Base-by-base conservation (phyloP, 148 eudicot species). In the Tetragonia tetragonoides region DNA sequence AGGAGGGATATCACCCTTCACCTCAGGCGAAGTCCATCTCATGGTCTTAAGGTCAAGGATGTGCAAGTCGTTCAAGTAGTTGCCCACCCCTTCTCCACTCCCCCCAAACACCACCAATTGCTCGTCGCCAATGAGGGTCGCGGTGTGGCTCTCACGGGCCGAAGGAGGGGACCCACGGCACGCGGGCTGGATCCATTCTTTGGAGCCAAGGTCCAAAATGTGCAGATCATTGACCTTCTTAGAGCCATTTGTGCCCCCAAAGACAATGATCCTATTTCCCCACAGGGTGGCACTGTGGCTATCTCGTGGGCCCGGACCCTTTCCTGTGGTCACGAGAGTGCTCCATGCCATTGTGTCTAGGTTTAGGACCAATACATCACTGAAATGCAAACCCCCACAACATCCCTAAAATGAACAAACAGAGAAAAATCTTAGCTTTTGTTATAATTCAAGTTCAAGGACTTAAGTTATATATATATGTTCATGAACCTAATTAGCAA, bases 121-220 rank as follows among this genome's bases (percentile, higher is more conserved):
- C 40, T 87, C 89, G 20, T 80, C 91, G 8, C 89, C 85, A 34
- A 92, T 80, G 7, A 91, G 87, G 40, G 90, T 88, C n/a, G 94
- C 91, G 2, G 97, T 91, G 83, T 95, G 99, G 77, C 99, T 95
- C 79, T 95, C 99, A 0, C 99, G 94, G 21, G 97, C 89, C 5
- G 86, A 84, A 28, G 99, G 99, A 3, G 90, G 87, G 4, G 66
- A 57, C 14, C 99, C 99, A 8, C 78, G 74, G 78, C 89, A 92
- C 51, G 68, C 77, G 2, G 97, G 97, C 47, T 72, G 81, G 9
- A 74, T 66, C 99, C 99, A 95, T 75, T 85, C 89, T 51, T 80
- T 80, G 0, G 96, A 77, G 53, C 74, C 75, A 40, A 95, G 90
- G 78, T 95, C 96, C 83, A 95, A 74, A 5, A 92, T 74, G 68